These are phyloP conservation scores for Neonectria faginata DNA, from an alignment of 2,329 filamentous ascomycete species.

Conservation along the genomic window DNA sequence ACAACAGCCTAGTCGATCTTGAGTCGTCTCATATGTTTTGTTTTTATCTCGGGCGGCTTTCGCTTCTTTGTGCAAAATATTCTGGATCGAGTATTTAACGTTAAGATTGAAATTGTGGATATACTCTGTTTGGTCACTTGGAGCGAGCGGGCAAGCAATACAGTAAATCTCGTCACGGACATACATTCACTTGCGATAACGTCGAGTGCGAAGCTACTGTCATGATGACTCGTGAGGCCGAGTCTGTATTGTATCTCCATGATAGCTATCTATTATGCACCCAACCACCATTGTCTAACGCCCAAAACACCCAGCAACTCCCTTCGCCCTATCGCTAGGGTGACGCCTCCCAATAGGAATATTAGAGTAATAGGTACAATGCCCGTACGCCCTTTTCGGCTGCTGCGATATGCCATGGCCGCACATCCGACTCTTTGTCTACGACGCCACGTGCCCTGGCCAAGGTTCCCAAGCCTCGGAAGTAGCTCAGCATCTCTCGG, in stretches of 20 bases:
- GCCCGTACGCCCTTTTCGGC: constrained; percentile 76
- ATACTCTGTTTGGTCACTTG: neutral
- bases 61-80: neutral
- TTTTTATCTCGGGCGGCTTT: neutral
- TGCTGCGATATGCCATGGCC: constrained; percentile 82
- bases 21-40: neutral
- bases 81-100: neutral
- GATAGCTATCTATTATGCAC: constrained; percentile 16
- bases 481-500: constrained; percentile 77
- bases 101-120: neutral
- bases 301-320: constrained; percentile 32
- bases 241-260: constrained; percentile 21
- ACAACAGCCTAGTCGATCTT: neutral
- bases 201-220: neutral
- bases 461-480: constrained; percentile 75
- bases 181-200: neutral
- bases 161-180: neutral
- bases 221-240: constrained; percentile 3
- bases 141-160: neutral
- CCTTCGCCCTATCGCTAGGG: constrained; percentile 19
- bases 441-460: constrained; percentile 74
- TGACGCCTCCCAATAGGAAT: constrained; percentile 34
- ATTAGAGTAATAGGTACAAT: constrained; percentile 73
- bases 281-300: constrained; percentile 26
- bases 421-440: constrained; percentile 68